Evolutionary conservation across 2,329 filamentous ascomycete species (phyloP).

Genomic region (Talaromyces amestolkiae): DNA sequence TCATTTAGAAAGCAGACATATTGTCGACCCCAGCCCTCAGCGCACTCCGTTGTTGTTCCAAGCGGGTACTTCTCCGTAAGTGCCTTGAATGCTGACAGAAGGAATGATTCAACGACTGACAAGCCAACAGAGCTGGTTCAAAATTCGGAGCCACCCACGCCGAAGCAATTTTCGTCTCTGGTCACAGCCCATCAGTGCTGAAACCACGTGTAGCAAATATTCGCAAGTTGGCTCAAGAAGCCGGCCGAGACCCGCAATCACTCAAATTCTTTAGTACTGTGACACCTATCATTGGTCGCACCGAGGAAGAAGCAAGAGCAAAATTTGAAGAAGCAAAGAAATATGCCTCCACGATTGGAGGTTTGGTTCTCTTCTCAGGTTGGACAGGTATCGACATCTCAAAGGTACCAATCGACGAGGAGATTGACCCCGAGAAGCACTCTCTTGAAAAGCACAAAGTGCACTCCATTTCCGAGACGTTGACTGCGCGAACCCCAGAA

Average conservation of each 20-base stretch:
- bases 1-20: slow-evolving; percentile 46
- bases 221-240: slow-evolving; percentile 49
- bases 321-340: slow-evolving; percentile 54
- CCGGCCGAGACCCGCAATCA: slow-evolving; percentile 56
- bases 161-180: slow-evolving; percentile 60
- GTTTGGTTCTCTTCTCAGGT: slow-evolving; percentile 56
- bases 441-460: slow-evolving; percentile 55
- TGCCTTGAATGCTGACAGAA: neutral
- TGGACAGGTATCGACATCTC: slow-evolving; percentile 63
- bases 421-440: slow-evolving; percentile 53
- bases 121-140: slow-evolving; percentile 46
- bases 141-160: slow-evolving; percentile 58
- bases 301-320: slow-evolving; percentile 53
- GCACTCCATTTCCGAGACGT: slow-evolving; percentile 49
- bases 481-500: slow-evolving; percentile 52
- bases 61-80: slow-evolving; percentile 54
- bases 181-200: slow-evolving; percentile 51
- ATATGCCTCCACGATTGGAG: slow-evolving; percentile 55
- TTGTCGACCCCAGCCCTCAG: slow-evolving; percentile 57
- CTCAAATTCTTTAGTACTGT: slow-evolving; percentile 58
- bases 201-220: slow-evolving; percentile 54
- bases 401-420: slow-evolving; percentile 57
- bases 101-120: neutral
- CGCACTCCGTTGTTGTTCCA: slow-evolving; percentile 59
- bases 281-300: slow-evolving; percentile 51